Evolutionary conservation across 2,329 filamentous ascomycete species (phyloP), one percentile per base, ranked within the genome.

Genomic region (Chaetomium strumarium): DNA sequence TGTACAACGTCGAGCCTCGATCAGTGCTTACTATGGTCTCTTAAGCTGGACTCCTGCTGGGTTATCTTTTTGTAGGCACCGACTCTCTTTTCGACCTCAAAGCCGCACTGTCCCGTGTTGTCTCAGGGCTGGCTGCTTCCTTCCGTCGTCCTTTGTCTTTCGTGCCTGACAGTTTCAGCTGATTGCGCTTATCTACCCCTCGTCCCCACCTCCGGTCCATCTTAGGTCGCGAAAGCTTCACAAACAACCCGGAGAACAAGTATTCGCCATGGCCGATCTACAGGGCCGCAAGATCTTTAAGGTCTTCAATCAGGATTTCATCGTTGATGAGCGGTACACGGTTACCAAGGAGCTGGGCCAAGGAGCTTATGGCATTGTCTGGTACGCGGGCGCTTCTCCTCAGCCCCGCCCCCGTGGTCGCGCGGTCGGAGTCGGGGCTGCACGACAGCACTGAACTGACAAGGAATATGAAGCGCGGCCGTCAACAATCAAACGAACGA

Each of bases 291-390:
- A 96, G 80, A 83, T 92, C 72, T 96, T 96, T 81, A 96, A 95
- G 84, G 91, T 99, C 70, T 99, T 99, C 76, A 96, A 96, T 79
- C 93, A 99, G 69, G 93, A 99, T 76, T 99, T 99, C 69, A 85
- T 96, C 64, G 93, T 97, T 67, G 93, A 97, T 70, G 92, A 97
- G 73, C 85, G 92, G 65, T 99, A 99, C 76, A 96, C 88, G 60
- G 93, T 99, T 60, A 97, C 92, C 61, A 99, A 99, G 80, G 93
- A 99, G 77, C 79, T 99, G 51, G 93, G 93, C 42, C 93, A 99
- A 72, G 93, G 93, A 67, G 93, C 93, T 66, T 99, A 99, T 68
- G 93, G 93, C 68, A 97, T 99, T 66, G 93, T 99, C 68, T 99
- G 93, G 90, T 96, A 80, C 57, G 80, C 72, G 38, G 24, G 30